Base-by-base conservation (phyloP, 202 grass and related monocot species). In the Brachypodium distachyon region DNA sequence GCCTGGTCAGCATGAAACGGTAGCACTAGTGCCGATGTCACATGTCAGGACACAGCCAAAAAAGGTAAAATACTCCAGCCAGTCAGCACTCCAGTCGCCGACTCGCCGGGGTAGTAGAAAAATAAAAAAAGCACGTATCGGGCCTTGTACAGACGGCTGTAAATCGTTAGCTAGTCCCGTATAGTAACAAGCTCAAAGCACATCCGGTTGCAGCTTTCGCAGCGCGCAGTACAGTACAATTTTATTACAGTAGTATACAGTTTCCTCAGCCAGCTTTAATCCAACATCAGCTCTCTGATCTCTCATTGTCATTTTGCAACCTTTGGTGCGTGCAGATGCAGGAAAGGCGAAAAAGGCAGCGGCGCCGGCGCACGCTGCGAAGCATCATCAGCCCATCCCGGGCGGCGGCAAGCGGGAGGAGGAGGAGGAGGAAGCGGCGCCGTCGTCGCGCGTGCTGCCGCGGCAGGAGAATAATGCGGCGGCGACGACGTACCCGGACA, bases 401-500 rank as follows among this genome's bases (percentile, higher is more conserved):
- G 72, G 42, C 46, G 39, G 41, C 26, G 21, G 6, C 64, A 2
- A 9, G 23, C n/a, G n/a, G n/a, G 9, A 13, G 32, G 13, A 74
- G 44, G 52, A 23, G 9, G 40, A 17, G 23, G 3, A 48, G 42
- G 7, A 41, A 5, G 4, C 26, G 29, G 26, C 7, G 27, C 26
- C 31, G 61, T 64, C 50, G 25, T 22, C 13, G 18, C 48, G 40
- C 2, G 6, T 18, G 47, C 4, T 39, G 34, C 25, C 66, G 49
- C 74, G 12, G 73, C 27, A 33, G 66, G 44, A 40, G 12, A 33
- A 7, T n/a, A n/a, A n/a, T n/a, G n/a, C n/a, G n/a, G n/a, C n/a
- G 55, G n/a, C 29, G 47, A 68, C 64, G n/a, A 75, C 82, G 7
- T 84, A 89, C 71, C 80, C 89, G 0, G 89, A 93, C 76, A 70